phyloP scores from a whole-genome alignment of 2,329 filamentous ascomycete genomes.

The Emericellopsis cladophorae region DNA sequence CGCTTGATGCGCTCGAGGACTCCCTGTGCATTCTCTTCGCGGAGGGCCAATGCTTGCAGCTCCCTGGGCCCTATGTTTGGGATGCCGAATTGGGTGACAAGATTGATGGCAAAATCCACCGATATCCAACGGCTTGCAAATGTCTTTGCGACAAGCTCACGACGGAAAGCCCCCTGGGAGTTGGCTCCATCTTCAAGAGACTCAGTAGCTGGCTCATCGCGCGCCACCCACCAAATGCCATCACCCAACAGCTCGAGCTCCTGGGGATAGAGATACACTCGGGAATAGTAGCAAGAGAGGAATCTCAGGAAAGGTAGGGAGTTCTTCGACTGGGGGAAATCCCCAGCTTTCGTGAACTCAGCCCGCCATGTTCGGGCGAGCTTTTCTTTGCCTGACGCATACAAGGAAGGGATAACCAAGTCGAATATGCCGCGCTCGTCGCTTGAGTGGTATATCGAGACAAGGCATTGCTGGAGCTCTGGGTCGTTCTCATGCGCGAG shows the following conservation, averaged over 20 bases:
- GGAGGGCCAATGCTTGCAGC: slow-evolving; percentile 62
- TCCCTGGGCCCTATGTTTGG: slow-evolving; percentile 62
- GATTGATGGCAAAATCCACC: slow-evolving; percentile 57
- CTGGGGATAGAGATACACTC: slow-evolving; percentile 18
- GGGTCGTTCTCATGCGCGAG: slow-evolving; percentile 25
- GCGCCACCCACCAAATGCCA: no score
- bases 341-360: slow-evolving; percentile 23
- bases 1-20: slow-evolving; percentile 47
- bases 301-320: slow-evolving; percentile 35
- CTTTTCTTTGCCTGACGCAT: slow-evolving; percentile 27
- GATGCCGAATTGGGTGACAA: slow-evolving; percentile 59
- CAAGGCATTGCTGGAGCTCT: slow-evolving; percentile 24
- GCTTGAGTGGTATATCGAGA: slow-evolving; percentile 30
- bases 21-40: slow-evolving; percentile 42
- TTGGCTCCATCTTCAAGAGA: background rate
- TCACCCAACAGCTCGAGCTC: slow-evolving; percentile 15
- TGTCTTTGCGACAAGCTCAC: slow-evolving; percentile 63
- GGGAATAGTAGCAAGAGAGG: slow-evolving; percentile 30
- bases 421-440: slow-evolving; percentile 34
- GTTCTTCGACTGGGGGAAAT: slow-evolving; percentile 24
- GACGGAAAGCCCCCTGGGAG: slow-evolving; percentile 19
- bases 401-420: slow-evolving; percentile 36
- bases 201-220: no score
- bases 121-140: slow-evolving; percentile 64
- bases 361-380: slow-evolving; percentile 35